Evolutionary conservation across 805 yeast genomes (phyloP).

Genomic region (Kodamaea restingae): DNA sequence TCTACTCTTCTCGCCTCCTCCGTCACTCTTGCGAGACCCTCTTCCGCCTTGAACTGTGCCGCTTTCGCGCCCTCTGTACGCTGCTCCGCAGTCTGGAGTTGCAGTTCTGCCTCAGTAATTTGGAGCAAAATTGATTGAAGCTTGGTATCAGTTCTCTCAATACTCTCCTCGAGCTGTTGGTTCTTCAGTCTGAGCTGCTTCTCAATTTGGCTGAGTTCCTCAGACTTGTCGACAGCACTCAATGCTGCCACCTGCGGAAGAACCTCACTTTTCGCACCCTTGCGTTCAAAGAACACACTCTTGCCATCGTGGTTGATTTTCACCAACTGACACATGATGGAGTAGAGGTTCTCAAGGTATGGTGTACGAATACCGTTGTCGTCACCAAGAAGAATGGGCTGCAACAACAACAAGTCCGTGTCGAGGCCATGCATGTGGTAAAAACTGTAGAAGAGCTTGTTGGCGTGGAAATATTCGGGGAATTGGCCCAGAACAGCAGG

Average conservation of each 20-base stretch:
- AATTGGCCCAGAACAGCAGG: conserved; percentile 10
- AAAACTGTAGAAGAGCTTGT: conserved; percentile 64
- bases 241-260: neutral
- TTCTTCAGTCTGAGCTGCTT: neutral
- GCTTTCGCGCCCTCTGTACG: neutral
- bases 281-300: conserved; percentile 20
- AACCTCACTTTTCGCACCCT: conserved; percentile 19
- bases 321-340: conserved; percentile 63
- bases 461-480: conserved; percentile 42
- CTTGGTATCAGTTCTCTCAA: neutral
- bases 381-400: conserved; percentile 87
- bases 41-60: neutral
- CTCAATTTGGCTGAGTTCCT: conserved; percentile 18
- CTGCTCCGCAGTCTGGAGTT: conserved; percentile 12
- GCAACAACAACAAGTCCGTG: conserved; percentile 72
- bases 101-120: conserved; percentile 15
- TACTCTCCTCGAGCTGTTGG: neutral
- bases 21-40: neutral
- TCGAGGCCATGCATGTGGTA: conserved; percentile 49
- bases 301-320: conserved; percentile 36
- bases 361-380: conserved; percentile 85
- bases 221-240: conserved; percentile 10
- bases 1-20: neutral
- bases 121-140: conserved; percentile 3
- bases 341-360: conserved; percentile 81